A percentile compares a stretch with the other conserved stretches of the same genome.
phyloP scores from a whole-genome alignment of 2,329 filamentous ascomycete genomes.

The Pseudogymnoascus sp. region DNA sequence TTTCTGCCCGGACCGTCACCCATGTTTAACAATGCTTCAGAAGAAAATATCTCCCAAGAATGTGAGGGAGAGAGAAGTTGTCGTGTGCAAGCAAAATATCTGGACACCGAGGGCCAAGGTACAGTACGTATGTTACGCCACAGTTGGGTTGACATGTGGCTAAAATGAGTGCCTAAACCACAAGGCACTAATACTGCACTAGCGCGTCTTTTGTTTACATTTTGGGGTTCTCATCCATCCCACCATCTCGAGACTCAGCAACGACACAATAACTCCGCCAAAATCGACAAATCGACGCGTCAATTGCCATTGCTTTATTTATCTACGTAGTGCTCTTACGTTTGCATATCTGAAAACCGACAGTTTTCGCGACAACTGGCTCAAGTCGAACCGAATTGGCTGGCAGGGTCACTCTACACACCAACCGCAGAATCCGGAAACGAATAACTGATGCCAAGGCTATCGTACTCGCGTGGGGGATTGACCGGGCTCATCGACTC shows the following conservation, averaged over 20 bases:
- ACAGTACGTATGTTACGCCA: slow-evolving; percentile 1
- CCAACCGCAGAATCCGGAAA: slow-evolving; percentile 3
- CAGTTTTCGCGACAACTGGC: not conserved
- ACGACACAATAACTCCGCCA: not conserved
- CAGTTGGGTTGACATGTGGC: not conserved
- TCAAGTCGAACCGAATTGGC: not conserved
- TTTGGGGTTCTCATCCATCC: not conserved
- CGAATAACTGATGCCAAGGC: slow-evolving; percentile 7
- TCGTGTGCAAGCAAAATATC: slow-evolving; percentile 7
- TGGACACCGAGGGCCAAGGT: not conserved
- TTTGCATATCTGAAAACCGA: not conserved
- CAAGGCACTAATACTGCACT: not conserved
- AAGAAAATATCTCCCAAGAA: not conserved
- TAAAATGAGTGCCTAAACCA: not conserved
- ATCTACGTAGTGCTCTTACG: no score
- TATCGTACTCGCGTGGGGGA: slow-evolving; percentile 16
- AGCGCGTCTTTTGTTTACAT: slow-evolving; percentile 8
- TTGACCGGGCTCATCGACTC: slow-evolving; percentile 41
- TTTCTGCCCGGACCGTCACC: slow-evolving; percentile 26
- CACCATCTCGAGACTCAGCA: not conserved
- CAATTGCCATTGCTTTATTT: not conserved
- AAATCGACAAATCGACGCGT: slow-evolving; percentile 4
- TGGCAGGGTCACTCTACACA: not conserved
- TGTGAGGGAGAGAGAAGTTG: not conserved
- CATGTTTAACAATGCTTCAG: slow-evolving; percentile 19